A percentile compares a stretch with the other conserved stretches of the same genome.
Conservation (phyloP, 202 grass and related monocot species). For the Elaeis oleifera region DNA sequence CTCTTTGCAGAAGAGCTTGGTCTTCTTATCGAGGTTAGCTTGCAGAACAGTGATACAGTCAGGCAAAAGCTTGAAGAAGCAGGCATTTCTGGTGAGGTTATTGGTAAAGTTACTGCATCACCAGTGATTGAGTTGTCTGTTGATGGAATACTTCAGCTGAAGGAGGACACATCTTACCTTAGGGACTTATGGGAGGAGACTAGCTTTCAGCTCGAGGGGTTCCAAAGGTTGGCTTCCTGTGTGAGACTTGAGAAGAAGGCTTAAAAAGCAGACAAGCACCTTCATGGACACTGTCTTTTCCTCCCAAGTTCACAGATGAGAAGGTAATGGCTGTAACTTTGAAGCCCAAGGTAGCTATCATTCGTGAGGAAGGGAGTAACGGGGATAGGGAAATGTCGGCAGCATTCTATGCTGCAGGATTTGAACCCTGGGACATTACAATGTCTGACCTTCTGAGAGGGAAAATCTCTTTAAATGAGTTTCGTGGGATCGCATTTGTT, state of each 20-base stretch:
- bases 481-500: constrained; percentile 77
- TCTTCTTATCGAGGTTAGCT: constrained; percentile 57
- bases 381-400: constrained; percentile 75
- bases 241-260: constrained; percentile 74
- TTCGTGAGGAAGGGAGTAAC: constrained; percentile 76
- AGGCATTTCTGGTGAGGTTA: constrained; percentile 49
- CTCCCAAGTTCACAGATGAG: constrained; percentile 36
- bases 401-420: constrained; percentile 63
- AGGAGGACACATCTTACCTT: constrained; percentile 57
- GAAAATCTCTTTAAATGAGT: constrained; percentile 45
- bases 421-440: constrained; percentile 77
- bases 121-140: constrained; percentile 48
- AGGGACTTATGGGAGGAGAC: constrained; percentile 86
- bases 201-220: constrained; percentile 68
- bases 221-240: constrained; percentile 61
- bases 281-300: constrained; percentile 61
- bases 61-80: constrained; percentile 54
- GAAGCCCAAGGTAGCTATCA: constrained; percentile 67
- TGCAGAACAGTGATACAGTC: constrained; percentile 33
- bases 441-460: constrained; percentile 64
- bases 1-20: constrained; percentile 90
- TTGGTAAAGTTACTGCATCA: constrained; percentile 56
- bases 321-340: constrained; percentile 36
- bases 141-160: constrained; percentile 45
- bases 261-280: constrained; percentile 46